phyloP scores from a whole-genome alignment of 2,329 filamentous ascomycete species.

The Colletotrichum brevisporum region DNA sequence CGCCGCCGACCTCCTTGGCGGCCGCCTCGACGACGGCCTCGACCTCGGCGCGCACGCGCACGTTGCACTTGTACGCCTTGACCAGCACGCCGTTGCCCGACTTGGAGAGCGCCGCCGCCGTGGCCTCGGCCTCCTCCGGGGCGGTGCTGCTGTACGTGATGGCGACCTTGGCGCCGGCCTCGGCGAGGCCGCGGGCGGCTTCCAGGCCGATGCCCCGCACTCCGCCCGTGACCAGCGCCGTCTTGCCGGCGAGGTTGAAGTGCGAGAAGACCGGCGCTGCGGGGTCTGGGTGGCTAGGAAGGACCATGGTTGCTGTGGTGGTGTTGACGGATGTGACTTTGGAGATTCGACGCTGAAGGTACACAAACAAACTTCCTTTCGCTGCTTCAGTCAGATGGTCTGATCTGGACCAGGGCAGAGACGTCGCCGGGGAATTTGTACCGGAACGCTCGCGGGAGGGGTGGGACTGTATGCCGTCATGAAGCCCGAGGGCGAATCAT shows the following conservation, averaged over 20 bases:
- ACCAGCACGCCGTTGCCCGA: slow-evolving; percentile 42
- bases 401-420: slow-evolving; percentile 15
- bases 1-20: slow-evolving; percentile 51
- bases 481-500: slow-evolving; percentile 13
- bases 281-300: slow-evolving; percentile 32
- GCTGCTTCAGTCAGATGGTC: not conserved
- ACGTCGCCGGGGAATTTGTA: slow-evolving; percentile 25
- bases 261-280: slow-evolving; percentile 33
- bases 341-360: not conserved
- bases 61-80: slow-evolving; percentile 55
- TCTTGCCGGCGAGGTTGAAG: slow-evolving; percentile 40
- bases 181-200: slow-evolving; percentile 30
- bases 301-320: slow-evolving; percentile 22
- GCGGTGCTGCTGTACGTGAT: slow-evolving; percentile 38
- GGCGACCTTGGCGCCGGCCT: slow-evolving; percentile 34
- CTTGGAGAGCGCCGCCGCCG: slow-evolving; percentile 30
- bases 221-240: slow-evolving; percentile 33
- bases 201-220: slow-evolving; percentile 34
- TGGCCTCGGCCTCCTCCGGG: slow-evolving; percentile 31
- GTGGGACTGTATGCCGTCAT: slow-evolving; percentile 4
- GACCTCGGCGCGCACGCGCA: slow-evolving; percentile 48
- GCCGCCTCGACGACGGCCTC: slow-evolving; percentile 46
- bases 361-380: not conserved
- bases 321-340: not conserved
- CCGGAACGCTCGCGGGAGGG: not conserved